These are phyloP conservation scores for Penicillium sp. DNA, from an alignment of 2,329 filamentous ascomycete species.

Conservation along the genomic window DNA sequence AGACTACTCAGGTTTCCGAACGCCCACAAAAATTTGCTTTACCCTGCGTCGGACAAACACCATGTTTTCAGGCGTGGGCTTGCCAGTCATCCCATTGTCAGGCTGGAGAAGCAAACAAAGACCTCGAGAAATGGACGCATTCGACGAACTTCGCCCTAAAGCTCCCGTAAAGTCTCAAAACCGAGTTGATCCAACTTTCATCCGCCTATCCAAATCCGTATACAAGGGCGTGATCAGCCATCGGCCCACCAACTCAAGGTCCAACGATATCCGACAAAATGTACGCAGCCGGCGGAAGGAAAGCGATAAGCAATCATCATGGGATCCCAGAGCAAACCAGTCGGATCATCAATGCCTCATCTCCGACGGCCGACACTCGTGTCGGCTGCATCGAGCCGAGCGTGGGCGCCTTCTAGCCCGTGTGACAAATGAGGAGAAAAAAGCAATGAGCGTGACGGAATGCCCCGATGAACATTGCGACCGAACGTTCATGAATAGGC, in stretches of 20 bases:
- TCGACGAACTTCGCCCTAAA: not conserved
- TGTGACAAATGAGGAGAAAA: not conserved
- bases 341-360: slow-evolving; percentile 1
- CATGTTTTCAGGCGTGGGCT: not conserved
- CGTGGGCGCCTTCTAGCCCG: not conserved
- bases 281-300: not conserved
- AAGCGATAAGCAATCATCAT: not conserved
- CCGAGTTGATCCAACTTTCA: not conserved
- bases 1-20: not conserved
- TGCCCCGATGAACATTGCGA: not conserved
- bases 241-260: not conserved
- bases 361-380: not conserved
- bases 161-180: not conserved
- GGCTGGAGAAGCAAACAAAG: slow-evolving; percentile 1
- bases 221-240: not conserved
- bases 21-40: no score
- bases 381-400: not conserved
- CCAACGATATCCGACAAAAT: not conserved
- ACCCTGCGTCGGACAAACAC: not conserved
- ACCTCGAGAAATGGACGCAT: not conserved
- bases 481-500: not conserved
- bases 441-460: slow-evolving; percentile 1
- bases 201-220: not conserved
- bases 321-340: not conserved
- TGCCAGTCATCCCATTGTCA: not conserved